phyloP scores from a whole-genome alignment of 352 stramenopile genomes.

The Phytophthora meadii region DNA sequence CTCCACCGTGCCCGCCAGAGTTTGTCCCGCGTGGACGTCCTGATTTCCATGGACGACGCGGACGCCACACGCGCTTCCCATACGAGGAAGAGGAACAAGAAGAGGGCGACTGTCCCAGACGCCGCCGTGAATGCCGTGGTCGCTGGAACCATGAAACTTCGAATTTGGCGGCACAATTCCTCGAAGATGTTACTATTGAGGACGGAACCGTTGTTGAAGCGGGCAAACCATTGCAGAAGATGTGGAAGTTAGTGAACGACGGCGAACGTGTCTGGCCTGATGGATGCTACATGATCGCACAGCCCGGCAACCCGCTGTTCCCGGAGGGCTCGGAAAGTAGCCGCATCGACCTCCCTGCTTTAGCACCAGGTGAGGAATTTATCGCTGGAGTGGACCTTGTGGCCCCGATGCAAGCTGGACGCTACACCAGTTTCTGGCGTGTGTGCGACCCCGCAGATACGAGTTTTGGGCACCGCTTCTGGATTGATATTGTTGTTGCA shows the following conservation, averaged over 20 bases:
- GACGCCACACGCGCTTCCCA: constrained; percentile 6
- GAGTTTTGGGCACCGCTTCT: constrained; percentile 87
- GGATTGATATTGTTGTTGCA: constrained; percentile 78
- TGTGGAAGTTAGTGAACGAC: constrained; percentile 82
- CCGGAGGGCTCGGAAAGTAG: constrained; percentile 35
- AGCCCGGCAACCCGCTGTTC: constrained; percentile 43
- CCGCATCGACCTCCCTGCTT: constrained; percentile 39
- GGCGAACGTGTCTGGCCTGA: constrained; percentile 56
- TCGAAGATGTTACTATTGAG: constrained; percentile 81
- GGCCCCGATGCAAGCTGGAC: constrained; percentile 46
- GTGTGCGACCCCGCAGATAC: constrained; percentile 65
- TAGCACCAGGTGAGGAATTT: constrained; percentile 41
- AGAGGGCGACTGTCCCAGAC: neutral
- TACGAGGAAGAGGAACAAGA: constrained; percentile 16
- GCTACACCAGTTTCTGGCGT: constrained; percentile 88
- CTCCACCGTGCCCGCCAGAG: constrained; percentile 8
- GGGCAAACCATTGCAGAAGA: constrained; percentile 62
- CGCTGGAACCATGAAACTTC: constrained; percentile 17
- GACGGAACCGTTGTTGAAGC: constrained; percentile 74
- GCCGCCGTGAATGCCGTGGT: constrained; percentile 18
- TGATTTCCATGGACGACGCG: constrained; percentile 17
- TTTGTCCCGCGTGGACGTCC: constrained; percentile 13
- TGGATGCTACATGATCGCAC: constrained; percentile 55
- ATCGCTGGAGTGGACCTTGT: constrained; percentile 44
- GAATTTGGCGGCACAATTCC: constrained; percentile 57